Evolutionary conservation across 176 grass and related monocot species (phyloP).

Genomic region (Elymus sibiricus): DNA sequence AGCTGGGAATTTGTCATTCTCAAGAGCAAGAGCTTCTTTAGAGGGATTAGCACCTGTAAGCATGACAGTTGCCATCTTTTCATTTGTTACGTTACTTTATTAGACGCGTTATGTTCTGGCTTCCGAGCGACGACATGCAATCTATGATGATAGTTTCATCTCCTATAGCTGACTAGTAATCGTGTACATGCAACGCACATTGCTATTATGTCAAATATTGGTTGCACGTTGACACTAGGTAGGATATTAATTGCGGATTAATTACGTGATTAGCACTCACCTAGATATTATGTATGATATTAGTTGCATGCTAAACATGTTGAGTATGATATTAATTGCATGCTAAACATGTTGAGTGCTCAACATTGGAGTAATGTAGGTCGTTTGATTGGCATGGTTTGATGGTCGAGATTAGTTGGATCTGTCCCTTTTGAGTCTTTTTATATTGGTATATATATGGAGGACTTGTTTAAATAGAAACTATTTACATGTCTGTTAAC

Average conservation of each 20-base stretch:
- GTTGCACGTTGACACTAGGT: too few species aligned
- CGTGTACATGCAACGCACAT: not conserved
- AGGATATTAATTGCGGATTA: not conserved
- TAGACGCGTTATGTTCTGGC: not conserved
- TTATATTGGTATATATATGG: not conserved
- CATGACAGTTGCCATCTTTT: slow-evolving; percentile 14
- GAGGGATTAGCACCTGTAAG: slow-evolving; percentile 99
- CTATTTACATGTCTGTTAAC: not conserved
- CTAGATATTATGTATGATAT: not conserved
- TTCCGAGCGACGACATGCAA: not conserved
- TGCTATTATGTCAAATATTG: not conserved
- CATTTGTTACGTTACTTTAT: slow-evolving; percentile 18
- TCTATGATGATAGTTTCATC: not conserved
- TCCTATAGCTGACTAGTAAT: not conserved
- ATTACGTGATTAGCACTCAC: not conserved
- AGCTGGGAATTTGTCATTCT: slow-evolving; percentile 97
- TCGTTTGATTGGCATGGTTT: not conserved
- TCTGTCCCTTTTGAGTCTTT: not conserved
- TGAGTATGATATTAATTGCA: too few species aligned
- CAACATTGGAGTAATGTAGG: not conserved
- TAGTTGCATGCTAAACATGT: too few species aligned
- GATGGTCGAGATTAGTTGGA: not conserved
- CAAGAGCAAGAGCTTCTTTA: slow-evolving; percentile 88
- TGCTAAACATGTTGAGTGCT: not conserved
- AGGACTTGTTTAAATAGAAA: not conserved